Evolutionary conservation across 352 stramenopile genomes (phyloP), one percentile per base, ranked within the genome.

Genomic region (Globisporangium spiculum): DNA sequence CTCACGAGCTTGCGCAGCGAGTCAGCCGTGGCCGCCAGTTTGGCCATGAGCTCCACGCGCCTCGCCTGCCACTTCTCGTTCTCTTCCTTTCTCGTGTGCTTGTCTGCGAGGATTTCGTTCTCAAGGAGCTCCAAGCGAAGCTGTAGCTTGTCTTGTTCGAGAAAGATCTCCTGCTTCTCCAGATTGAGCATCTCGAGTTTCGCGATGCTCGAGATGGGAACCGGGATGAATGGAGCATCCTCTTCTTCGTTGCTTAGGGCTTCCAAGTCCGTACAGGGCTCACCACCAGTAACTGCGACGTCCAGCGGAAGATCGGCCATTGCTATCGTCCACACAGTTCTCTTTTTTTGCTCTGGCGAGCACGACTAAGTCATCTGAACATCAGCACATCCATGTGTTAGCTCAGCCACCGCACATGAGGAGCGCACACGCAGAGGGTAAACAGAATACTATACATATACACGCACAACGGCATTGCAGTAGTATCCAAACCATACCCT

Each of bases 111-210:
- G 34, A 88, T 50, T 38, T 84, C 75, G 0, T 38, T 73, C 64
- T 80, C 73, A 30, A 78, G 79, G n/a, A 85, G 59, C 32, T 77
- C 73, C 20, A 89, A 67, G 59, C 85, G 36, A 5, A 75, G 16
- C 0, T 24, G 26, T 22, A 78, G 46, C 30, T 78, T 63, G 5
- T 71, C 53, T 34, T 73, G 69, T n/a, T 71, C 59, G 1, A 87
- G 67, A 10, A 66, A 70, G 46, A 89, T 69, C 26, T 73, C 71
- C 36, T 83, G 70, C 20, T 71, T 79, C 56, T 87, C 78, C 16
- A 87, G 20, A 6, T 68, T 63, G 38, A 84, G 50, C 36, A 65
- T 60, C 58, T 66, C 8, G 36, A 60, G n/a, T 7, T 22, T 26
- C 7, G 64, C 20, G 5, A 46, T 61, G 10, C 36, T 44, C 10